A percentile compares a stretch with the other conserved stretches of the same genome.
Conservation (phyloP, 129 eudicot genomes). For the Flaveria sonorensis region DNA sequence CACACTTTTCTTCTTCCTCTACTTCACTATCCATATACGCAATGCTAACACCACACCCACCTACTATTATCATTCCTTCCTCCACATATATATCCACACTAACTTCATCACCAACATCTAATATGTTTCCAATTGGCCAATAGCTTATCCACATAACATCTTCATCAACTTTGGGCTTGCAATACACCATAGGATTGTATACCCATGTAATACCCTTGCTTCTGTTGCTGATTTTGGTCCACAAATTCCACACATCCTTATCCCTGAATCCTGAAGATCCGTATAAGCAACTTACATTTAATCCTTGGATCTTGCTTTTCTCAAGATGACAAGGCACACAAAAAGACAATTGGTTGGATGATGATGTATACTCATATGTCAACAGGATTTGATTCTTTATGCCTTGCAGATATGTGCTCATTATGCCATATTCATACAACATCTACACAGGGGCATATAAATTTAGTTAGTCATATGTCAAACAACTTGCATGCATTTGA, state of each 20-base stretch:
- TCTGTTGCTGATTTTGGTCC: slow-evolving; percentile 10
- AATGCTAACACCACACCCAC: slow-evolving; percentile 11
- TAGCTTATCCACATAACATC: slow-evolving; percentile 16
- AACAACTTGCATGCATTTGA: not conserved
- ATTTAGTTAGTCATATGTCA: slow-evolving; percentile 3
- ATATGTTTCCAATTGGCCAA: slow-evolving; percentile 1
- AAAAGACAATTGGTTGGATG: not conserved
- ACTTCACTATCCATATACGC: slow-evolving; percentile 17
- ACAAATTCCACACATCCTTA: not conserved
- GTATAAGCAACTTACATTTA: slow-evolving; percentile 6
- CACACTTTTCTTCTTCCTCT: not conserved
- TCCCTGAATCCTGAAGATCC: not conserved
- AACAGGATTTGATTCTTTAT: not conserved
- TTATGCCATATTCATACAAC: slow-evolving; percentile 33
- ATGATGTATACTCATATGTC: not conserved
- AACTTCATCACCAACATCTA: slow-evolving; percentile 21
- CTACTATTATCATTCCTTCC: not conserved
- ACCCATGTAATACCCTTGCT: slow-evolving; percentile 24
- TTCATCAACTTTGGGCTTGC: slow-evolving; percentile 10
- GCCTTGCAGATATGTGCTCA: slow-evolving; percentile 22
- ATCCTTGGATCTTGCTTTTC: slow-evolving; percentile 10
- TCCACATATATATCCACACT: not conserved
- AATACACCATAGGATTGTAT: slow-evolving; percentile 15
- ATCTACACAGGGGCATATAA: slow-evolving; percentile 5
- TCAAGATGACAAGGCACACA: slow-evolving; percentile 9